Evolutionary conservation across 352 stramenopile species (phyloP).

Genomic region (Phytophthora multivora): DNA sequence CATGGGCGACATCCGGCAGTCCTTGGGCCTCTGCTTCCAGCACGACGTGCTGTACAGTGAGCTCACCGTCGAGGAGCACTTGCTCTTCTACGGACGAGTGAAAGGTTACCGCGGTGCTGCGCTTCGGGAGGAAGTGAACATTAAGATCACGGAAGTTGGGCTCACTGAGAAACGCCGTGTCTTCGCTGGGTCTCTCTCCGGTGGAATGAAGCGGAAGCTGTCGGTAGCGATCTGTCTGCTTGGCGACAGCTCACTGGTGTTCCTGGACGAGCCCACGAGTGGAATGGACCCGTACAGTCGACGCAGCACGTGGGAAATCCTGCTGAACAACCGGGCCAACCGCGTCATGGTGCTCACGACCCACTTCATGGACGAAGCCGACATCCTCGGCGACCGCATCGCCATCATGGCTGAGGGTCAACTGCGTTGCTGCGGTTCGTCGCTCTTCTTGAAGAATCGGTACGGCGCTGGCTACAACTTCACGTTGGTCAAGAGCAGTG

Average conservation of each 20-base stretch:
- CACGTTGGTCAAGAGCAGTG: constrained; percentile 54
- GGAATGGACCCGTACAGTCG: constrained; percentile 96
- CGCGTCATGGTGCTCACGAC: constrained; percentile 89
- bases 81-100: constrained; percentile 71
- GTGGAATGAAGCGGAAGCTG: constrained; percentile 93
- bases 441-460: constrained; percentile 80
- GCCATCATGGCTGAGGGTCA: constrained; percentile 84
- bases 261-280: constrained; percentile 92
- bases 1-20: constrained; percentile 78
- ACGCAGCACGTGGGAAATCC: constrained; percentile 89
- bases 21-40: constrained; percentile 86
- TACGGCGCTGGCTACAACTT: constrained; percentile 69
- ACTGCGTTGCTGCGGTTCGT: constrained; percentile 63
- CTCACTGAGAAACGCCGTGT: constrained; percentile 61
- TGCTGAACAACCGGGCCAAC: constrained; percentile 54
- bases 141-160: constrained; percentile 53
- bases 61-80: constrained; percentile 82
- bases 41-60: constrained; percentile 84
- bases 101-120: constrained; percentile 51
- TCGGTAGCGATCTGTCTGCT: constrained; percentile 91
- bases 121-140: constrained; percentile 34
- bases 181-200: constrained; percentile 61
- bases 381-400: constrained; percentile 84
- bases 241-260: constrained; percentile 81
- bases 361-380: constrained; percentile 95